A percentile compares a stretch with the other conserved stretches of the same genome.
phyloP scores from a whole-genome alignment of 495 filamentous ascomycete genomes.

The Hyaloscypha hepaticicola region DNA sequence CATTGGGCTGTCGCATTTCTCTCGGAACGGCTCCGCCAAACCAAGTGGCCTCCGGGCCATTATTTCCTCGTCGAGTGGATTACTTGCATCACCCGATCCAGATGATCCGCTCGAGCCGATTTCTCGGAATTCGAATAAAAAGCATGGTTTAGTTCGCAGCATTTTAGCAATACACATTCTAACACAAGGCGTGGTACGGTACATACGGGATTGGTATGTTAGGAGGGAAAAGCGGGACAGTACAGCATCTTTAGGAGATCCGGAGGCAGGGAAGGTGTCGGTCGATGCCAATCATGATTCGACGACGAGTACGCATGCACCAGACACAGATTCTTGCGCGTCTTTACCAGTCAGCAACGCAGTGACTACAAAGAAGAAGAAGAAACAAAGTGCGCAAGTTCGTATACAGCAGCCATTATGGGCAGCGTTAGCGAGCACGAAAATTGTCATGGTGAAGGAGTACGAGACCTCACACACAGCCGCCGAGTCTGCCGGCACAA shows the following conservation, averaged over 20 bases:
- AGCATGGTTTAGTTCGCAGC: conserved; percentile 54
- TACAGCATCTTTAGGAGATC: conserved; percentile 43
- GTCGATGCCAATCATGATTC: conserved; percentile 23
- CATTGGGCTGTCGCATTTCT: conserved; percentile 65
- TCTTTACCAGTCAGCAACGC: conserved; percentile 23
- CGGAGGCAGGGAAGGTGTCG: conserved; percentile 53
- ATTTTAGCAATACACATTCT: conserved; percentile 85
- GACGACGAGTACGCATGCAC: conserved; percentile 12
- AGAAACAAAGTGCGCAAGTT: conserved; percentile 85
- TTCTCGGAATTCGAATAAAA: conserved; percentile 44
- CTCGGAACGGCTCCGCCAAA: conserved; percentile 42
- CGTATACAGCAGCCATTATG: conserved; percentile 89
- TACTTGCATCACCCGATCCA: conserved; percentile 32
- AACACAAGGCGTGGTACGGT: conserved; percentile 71
- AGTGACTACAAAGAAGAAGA: conserved; percentile 75
- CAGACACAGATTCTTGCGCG: conserved; percentile 23
- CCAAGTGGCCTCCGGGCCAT: conserved; percentile 50
- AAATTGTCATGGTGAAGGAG: conserved; percentile 90
- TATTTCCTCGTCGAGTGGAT: conserved; percentile 25
- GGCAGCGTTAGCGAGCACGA: conserved; percentile 91
- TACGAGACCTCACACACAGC: conserved; percentile 82
- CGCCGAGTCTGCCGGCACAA: conserved; percentile 67
- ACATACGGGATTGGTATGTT: conserved; percentile 59
- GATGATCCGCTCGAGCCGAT: conserved; percentile 44
- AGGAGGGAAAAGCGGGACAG: conserved; percentile 49